Conservation (phyloP, 2,329 filamentous ascomycete genomes). For the Penicillium brevicompactum region DNA sequence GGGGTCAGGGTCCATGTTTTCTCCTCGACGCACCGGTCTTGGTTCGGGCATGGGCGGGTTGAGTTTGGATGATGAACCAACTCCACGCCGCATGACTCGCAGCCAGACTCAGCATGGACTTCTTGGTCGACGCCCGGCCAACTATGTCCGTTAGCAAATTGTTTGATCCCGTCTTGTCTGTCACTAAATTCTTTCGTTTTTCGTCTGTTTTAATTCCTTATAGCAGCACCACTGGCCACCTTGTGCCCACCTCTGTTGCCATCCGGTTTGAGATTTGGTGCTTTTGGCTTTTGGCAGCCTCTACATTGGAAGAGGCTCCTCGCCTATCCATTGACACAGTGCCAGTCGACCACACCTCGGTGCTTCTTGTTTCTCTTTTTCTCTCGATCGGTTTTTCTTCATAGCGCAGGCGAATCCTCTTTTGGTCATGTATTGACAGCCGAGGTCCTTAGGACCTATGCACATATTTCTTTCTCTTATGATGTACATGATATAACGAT, state of each 20-base stretch:
- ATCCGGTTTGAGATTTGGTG: background rate
- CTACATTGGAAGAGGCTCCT: background rate
- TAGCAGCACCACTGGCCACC: background rate
- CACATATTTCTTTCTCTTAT: conserved; percentile 10
- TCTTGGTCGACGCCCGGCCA: conserved; percentile 16
- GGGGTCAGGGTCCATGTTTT: conserved; percentile 26
- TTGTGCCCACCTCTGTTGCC: too few species aligned
- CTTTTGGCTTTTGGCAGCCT: background rate
- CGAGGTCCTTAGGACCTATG: background rate
- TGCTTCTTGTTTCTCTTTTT: conserved; percentile 2
- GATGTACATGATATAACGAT: conserved; percentile 14
- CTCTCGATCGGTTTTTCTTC: conserved; percentile 4
- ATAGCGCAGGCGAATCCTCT: conserved; percentile 18
- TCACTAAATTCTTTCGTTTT: background rate
- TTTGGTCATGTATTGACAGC: conserved; percentile 1
- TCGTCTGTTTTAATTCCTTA: background rate
- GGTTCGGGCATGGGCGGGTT: conserved; percentile 35
- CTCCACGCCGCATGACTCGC: conserved; percentile 35
- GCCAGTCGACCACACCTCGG: background rate
- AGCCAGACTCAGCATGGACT: conserved; percentile 36
- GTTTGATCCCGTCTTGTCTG: background rate
- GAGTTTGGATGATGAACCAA: conserved; percentile 37
- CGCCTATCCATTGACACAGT: background rate
- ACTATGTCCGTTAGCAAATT: conserved; percentile 18
- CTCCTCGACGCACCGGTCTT: conserved; percentile 35